Conservation (phyloP, 768 basidiomycete species). For the Amanita exitialis region DNA sequence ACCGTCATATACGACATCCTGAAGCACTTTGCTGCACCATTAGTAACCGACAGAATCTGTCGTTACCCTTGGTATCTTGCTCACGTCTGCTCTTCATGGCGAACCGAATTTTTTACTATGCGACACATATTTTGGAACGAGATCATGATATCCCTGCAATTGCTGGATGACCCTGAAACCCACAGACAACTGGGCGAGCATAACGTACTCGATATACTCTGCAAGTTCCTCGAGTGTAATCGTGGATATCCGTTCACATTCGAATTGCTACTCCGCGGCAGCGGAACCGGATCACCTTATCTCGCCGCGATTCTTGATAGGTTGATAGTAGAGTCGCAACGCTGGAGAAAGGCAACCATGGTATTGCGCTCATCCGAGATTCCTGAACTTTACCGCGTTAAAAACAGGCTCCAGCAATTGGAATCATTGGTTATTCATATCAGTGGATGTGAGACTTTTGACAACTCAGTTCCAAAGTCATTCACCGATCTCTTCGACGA, state of each 20-base stretch:
- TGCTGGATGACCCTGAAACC: too few relatives aligned
- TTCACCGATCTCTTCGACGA: background rate
- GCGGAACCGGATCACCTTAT: too few relatives aligned
- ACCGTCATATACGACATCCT: conserved; percentile 14
- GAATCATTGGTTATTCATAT: background rate
- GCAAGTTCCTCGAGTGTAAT: background rate
- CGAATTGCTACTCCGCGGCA: background rate
- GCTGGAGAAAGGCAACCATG: background rate
- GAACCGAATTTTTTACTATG: background rate
- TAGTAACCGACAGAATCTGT: background rate
- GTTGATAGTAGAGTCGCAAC: background rate
- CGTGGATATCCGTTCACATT: background rate
- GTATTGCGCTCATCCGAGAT: background rate
- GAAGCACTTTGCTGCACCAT: background rate
- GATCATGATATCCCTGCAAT: background rate
- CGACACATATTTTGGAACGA: background rate
- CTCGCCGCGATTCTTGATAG: background rate
- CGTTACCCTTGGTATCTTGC: conserved; percentile 1
- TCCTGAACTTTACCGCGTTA: background rate
- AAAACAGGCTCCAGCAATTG: background rate
- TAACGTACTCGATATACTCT: background rate
- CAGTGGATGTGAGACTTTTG: background rate
- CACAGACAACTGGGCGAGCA: background rate
- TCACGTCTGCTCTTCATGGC: conserved; percentile 4
- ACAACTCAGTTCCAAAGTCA: background rate